phyloP scores from a whole-genome alignment of 2,329 filamentous ascomycete genomes.

The Neospermospora avenae region DNA sequence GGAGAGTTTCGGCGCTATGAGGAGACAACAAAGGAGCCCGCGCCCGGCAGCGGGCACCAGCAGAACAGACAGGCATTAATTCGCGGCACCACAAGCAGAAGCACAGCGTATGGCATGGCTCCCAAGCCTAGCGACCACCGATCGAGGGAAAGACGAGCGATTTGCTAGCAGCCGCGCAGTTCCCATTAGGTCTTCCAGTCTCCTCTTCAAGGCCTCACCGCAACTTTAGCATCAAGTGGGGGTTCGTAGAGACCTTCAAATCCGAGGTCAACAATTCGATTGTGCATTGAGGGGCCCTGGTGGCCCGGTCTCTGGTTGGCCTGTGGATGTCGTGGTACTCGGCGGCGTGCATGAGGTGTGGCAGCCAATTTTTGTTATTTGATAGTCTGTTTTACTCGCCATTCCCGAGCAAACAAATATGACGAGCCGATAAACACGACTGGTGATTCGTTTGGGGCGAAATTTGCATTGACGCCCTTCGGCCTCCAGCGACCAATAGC shows the following conservation, averaged over 20 bases:
- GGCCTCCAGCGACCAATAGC: slow-evolving; percentile 3
- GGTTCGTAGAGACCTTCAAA: slow-evolving; percentile 15
- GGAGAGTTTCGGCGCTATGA: slow-evolving; percentile 2
- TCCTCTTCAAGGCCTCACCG: slow-evolving; percentile 24
- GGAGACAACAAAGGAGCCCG: slow-evolving; percentile 13
- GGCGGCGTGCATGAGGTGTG: slow-evolving; percentile 1
- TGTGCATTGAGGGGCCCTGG: slow-evolving; percentile 20
- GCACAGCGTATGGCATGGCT: neutral
- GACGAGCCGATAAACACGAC: neutral
- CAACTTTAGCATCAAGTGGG: slow-evolving; percentile 21
- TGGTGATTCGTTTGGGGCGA: slow-evolving; percentile 1
- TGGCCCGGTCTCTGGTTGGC: slow-evolving; percentile 13
- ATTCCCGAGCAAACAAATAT: neutral
- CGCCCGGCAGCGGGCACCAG: slow-evolving; percentile 14
- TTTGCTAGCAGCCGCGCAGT: slow-evolving; percentile 5
- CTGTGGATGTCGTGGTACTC: neutral
- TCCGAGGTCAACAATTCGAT: slow-evolving; percentile 22
- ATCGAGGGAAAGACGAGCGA: slow-evolving; percentile 9
- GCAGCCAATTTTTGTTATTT: neutral
- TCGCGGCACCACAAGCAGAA: slow-evolving; percentile 3
- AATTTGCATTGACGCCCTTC: neutral
- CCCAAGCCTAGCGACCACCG: neutral
- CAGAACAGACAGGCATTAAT: slow-evolving; percentile 4
- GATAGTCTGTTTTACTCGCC: too few relatives aligned
- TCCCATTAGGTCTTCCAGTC: slow-evolving; percentile 5